A percentile compares a stretch with the other conserved stretches of the same genome.
Conservation (phyloP, 257 asterid genomes). For the Scutellaria galericulata region DNA sequence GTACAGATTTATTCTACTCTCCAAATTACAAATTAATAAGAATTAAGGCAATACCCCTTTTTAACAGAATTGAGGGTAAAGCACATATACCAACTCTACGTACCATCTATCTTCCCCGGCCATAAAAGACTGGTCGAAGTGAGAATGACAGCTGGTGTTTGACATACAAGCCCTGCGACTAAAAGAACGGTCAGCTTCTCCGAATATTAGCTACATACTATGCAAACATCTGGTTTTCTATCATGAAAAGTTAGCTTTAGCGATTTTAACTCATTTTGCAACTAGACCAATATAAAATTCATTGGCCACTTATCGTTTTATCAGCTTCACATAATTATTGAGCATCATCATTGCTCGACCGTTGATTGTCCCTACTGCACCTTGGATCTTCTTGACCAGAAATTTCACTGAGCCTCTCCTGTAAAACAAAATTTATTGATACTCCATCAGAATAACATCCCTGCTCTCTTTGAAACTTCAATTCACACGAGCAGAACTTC, state of each 20-base stretch:
- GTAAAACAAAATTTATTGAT: conserved; percentile 33
- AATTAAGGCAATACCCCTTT: conserved; percentile 39
- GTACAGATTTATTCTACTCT: conserved; percentile 36
- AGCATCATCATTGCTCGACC: conserved; percentile 38
- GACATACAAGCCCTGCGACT: conserved; percentile 44
- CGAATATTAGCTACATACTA: conserved; percentile 57
- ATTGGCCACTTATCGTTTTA: conserved; percentile 39
- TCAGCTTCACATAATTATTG: conserved; percentile 42
- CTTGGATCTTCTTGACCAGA: conserved; percentile 70
- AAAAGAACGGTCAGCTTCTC: conserved; percentile 44
- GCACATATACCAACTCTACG: conserved; percentile 48
- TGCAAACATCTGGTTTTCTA: conserved; percentile 41
- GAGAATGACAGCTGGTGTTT: conserved; percentile 42
- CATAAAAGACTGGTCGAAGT: conserved; percentile 53
- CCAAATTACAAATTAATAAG: conserved; percentile 39
- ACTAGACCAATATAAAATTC: conserved; percentile 39
- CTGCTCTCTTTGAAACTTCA: neutral
- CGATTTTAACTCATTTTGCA: conserved; percentile 37
- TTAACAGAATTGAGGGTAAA: conserved; percentile 43
- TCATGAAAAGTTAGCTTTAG: conserved; percentile 60
- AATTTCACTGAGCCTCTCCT: conserved; percentile 83
- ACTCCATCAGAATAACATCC: neutral
- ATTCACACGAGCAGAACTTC: neutral
- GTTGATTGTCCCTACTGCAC: conserved; percentile 58
- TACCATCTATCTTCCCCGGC: conserved; percentile 54